These are phyloP conservation scores for Wickerhamiella kurtzmanii DNA, from an alignment of 805 yeast genomes.

Conservation along the genomic window DNA sequence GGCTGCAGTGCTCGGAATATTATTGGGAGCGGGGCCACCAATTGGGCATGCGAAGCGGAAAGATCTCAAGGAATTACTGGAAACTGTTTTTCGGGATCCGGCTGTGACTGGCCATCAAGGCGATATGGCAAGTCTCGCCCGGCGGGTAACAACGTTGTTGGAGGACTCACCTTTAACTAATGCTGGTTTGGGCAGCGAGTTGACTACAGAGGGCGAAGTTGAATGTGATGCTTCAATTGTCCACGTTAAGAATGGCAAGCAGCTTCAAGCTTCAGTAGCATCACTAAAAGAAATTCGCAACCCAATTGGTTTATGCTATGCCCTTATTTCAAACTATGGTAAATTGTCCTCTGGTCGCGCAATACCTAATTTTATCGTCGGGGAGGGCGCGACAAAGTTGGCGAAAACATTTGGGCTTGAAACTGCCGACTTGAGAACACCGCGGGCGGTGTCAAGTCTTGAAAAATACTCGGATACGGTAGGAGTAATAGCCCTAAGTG, in stretches of 20 bases:
- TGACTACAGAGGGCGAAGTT: conserved; percentile 23
- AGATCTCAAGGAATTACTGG: not conserved
- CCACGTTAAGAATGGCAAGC: conserved; percentile 5
- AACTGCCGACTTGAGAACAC: not conserved
- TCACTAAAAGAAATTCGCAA: conserved; percentile 20
- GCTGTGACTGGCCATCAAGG: too few species aligned
- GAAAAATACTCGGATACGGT: conserved; percentile 26
- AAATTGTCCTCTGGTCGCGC: conserved; percentile 10
- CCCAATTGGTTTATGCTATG: conserved; percentile 22
- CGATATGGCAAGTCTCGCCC: conserved; percentile 1
- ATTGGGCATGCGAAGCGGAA: not conserved
- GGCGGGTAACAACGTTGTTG: conserved; percentile 14
- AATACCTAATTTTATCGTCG: conserved; percentile 23
- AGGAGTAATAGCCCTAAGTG: conserved; percentile 27
- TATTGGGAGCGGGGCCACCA: conserved; percentile 1
- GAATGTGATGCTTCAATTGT: conserved; percentile 32
- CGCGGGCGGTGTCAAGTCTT: not conserved
- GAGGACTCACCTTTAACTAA: conserved; percentile 28
- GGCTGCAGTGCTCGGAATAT: not conserved
- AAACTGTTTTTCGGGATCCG: not conserved
- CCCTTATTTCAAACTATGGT: conserved; percentile 12
- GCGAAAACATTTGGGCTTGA: not conserved
- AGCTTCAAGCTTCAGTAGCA: conserved; percentile 24
- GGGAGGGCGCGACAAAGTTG: conserved; percentile 25
- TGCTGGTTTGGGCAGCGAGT: conserved; percentile 31